Conservation (phyloP, 495 filamentous ascomycete genomes). For the Bombardia bombarda region DNA sequence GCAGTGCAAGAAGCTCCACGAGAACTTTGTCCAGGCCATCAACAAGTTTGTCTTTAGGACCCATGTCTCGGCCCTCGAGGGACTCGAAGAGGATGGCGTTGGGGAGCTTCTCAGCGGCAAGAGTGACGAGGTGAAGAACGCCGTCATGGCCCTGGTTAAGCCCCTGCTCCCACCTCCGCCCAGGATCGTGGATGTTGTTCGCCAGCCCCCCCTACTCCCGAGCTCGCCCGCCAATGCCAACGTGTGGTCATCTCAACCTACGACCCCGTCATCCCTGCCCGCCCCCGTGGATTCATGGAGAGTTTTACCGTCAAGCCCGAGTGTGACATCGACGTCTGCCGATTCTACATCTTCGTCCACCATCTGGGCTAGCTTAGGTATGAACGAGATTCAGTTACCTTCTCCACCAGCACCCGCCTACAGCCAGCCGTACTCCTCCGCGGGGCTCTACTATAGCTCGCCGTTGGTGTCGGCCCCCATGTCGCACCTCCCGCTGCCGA, state of each 20-base stretch:
- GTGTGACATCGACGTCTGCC: constrained; percentile 56
- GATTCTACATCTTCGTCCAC: constrained; percentile 61
- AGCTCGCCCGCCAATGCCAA: constrained; percentile 70
- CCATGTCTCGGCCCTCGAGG: constrained; percentile 82
- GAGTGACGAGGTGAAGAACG: constrained; percentile 88
- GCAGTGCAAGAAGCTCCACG: constrained; percentile 95
- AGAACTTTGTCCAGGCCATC: constrained; percentile 92
- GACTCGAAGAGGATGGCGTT: constrained; percentile 92
- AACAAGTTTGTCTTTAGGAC: constrained; percentile 97
- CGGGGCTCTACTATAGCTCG: constrained; percentile 54
- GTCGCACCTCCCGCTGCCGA: constrained; percentile 76
- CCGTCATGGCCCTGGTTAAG: constrained; percentile 76
- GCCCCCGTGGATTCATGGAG: constrained; percentile 87
- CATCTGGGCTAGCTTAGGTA: constrained; percentile 76
- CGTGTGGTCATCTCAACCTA: constrained; percentile 73
- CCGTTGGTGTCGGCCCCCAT: constrained; percentile 60
- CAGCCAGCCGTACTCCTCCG: constrained; percentile 70
- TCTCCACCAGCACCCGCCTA: constrained; percentile 72
- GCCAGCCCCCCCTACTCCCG: constrained; percentile 75
- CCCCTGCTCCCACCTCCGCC: constrained; percentile 90
- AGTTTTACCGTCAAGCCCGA: constrained; percentile 81
- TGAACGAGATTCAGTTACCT: constrained; percentile 60
- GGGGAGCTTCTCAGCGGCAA: constrained; percentile 88
- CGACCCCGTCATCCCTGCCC: constrained; percentile 42
- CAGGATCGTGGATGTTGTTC: constrained; percentile 83